Percentiles rank a stretch among this genome's conserved stretches.
Conservation (phyloP, 2,329 filamentous ascomycete species). For the Fusarium pilosicola region DNA sequence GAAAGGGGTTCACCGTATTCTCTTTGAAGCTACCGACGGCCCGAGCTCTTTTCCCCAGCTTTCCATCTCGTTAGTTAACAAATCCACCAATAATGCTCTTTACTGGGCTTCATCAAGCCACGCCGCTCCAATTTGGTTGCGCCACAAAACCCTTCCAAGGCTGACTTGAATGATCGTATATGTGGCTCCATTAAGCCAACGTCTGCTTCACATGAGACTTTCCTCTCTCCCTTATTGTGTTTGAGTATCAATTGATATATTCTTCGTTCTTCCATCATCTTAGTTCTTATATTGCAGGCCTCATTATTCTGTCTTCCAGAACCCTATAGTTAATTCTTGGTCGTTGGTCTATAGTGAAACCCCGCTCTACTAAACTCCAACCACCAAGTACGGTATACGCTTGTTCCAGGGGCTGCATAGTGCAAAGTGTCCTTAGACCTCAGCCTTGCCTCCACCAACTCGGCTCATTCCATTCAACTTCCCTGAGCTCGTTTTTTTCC, state of each 20-base stretch:
- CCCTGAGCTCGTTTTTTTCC: not conserved
- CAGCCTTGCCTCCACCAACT: constrained; percentile 41
- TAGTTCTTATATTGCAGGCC: not conserved
- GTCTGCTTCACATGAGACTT: constrained; percentile 19
- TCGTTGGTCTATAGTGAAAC: not conserved
- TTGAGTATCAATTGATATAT: not conserved
- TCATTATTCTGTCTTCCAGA: not conserved
- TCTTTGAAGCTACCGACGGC: constrained; percentile 18
- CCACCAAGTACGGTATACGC: constrained; percentile 7
- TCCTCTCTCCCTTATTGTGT: not conserved
- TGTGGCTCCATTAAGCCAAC: constrained; percentile 30
- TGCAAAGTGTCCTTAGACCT: constrained; percentile 47
- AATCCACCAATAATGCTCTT: constrained; percentile 27
- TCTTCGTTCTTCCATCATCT: not conserved
- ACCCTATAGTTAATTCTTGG: not conserved
- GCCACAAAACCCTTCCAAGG: constrained; percentile 30
- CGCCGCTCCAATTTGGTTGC: not conserved
- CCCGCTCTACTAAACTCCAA: constrained; percentile 16
- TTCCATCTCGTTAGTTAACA: not conserved
- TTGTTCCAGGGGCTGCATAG: constrained; percentile 33
- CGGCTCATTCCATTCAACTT: constrained; percentile 21
- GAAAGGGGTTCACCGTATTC: constrained; percentile 13
- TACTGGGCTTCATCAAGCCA: constrained; percentile 1
- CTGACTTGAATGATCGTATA: constrained; percentile 24
- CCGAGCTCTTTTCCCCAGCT: constrained; percentile 28